Evolutionary conservation across 2,329 filamentous ascomycete species (phyloP).

Genomic region (Microdochium paspali): DNA sequence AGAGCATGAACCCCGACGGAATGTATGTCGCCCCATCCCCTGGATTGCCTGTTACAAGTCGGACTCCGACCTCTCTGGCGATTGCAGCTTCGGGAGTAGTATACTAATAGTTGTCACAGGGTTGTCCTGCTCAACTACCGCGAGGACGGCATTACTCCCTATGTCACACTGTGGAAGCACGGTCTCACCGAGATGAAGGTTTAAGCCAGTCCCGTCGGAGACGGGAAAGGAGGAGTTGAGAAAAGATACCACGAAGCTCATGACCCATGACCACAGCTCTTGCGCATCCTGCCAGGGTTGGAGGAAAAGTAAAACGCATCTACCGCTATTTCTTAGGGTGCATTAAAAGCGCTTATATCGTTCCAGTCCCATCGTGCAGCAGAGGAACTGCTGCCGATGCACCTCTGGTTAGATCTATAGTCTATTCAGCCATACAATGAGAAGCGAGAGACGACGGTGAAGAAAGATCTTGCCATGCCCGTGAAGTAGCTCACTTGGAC

Average conservation of each 20-base stretch:
- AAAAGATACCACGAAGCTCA: background rate
- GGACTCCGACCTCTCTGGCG: background rate
- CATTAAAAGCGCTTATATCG: background rate
- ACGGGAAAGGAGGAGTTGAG: background rate
- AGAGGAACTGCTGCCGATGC: background rate
- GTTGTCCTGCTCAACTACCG: slow-evolving; percentile 94
- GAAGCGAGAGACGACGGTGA: slow-evolving; percentile 5
- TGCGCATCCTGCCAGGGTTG: background rate
- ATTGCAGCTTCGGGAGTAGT: background rate
- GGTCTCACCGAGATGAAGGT: slow-evolving; percentile 86
- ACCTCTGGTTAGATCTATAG: slow-evolving; percentile 2
- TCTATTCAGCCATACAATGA: slow-evolving; percentile 1
- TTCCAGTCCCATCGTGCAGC: background rate
- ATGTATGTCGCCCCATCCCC: too few species aligned
- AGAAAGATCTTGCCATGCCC: slow-evolving; percentile 1
- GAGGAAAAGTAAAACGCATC: background rate
- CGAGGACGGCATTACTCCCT: slow-evolving; percentile 89
- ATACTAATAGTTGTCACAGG: slow-evolving; percentile 32
- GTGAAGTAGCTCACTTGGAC: background rate
- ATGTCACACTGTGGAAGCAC: slow-evolving; percentile 89
- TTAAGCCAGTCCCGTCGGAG: slow-evolving; percentile 41
- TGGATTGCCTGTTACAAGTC: too few species aligned
- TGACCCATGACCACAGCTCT: background rate
- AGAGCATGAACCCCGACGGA: slow-evolving; percentile 86
- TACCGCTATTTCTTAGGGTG: background rate